These are phyloP conservation scores for Novymonas esmeraldas DNA, from an alignment of 208 protist species.

Conservation along the genomic window DNA sequence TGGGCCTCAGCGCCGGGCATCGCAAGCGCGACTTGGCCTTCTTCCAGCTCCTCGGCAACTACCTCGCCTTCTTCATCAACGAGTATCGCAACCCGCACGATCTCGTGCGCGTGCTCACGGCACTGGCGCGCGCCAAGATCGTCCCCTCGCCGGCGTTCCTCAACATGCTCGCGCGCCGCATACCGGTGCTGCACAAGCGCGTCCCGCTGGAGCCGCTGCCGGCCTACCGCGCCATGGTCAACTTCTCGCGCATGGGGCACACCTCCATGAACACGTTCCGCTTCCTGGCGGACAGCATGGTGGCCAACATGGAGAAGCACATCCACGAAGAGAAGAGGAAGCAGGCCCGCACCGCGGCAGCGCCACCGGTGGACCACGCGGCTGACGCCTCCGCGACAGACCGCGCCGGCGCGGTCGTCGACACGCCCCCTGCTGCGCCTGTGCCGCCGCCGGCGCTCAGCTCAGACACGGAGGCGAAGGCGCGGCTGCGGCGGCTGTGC, in stretches of 20 bases:
- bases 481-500: conserved; percentile 39
- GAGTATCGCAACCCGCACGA: conserved; percentile 64
- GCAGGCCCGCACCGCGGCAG: conserved; percentile 1
- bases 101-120: conserved; percentile 65
- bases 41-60: conserved; percentile 71
- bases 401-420: too few species aligned
- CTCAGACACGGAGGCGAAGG: conserved; percentile 27
- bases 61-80: conserved; percentile 66
- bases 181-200: conserved; percentile 70
- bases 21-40: conserved; percentile 79
- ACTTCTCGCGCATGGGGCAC: conserved; percentile 71
- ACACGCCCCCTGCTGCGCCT: too few species aligned
- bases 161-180: conserved; percentile 52
- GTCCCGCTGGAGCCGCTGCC: conserved; percentile 50
- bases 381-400: conserved; percentile 5
- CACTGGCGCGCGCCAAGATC: conserved; percentile 79
- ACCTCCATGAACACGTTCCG: conserved; percentile 73
- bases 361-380: neutral
- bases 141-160: conserved; percentile 68
- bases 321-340: conserved; percentile 39
- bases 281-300: conserved; percentile 74
- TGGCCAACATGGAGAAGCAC: conserved; percentile 48
- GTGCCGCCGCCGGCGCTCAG: too few species aligned
- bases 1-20: conserved; percentile 69
- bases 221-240: conserved; percentile 67